Percentiles rank a stretch among this genome's conserved stretches.
These are phyloP conservation scores for Macadamia tetraphylla DNA, from an alignment of 164 flowering plant genomes.

Conservation along the genomic window DNA sequence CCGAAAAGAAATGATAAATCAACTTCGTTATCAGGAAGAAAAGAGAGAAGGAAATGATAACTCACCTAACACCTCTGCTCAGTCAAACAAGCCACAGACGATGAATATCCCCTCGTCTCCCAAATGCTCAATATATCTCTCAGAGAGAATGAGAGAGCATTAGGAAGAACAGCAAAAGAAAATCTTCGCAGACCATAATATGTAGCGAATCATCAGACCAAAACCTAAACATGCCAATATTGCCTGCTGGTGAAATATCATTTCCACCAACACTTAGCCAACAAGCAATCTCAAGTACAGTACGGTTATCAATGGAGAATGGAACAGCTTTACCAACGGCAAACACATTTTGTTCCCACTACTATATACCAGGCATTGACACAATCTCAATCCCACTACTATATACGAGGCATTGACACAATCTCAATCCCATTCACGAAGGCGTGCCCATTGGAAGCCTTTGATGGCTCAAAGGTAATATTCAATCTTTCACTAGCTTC, in stretches of 20 bases:
- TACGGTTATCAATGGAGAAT: neutral
- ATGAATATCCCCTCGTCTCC: no score
- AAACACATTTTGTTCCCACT: no score
- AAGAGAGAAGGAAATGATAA: no score
- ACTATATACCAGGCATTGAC: no score
- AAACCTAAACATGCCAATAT: conserved; percentile 23
- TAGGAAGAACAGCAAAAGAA: no score
- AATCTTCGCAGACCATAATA: conserved; percentile 35
- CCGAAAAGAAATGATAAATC: no score
- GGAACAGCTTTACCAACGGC: neutral
- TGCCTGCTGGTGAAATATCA: conserved; percentile 13
- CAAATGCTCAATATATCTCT: no score
- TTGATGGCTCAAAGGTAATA: conserved; percentile 14
- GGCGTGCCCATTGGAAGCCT: conserved; percentile 3
- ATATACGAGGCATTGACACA: conserved; percentile 13
- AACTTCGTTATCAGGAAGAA: no score
- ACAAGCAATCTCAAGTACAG: neutral
- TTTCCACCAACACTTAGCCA: conserved; percentile 10
- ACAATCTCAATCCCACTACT: neutral
- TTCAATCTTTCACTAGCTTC: neutral
- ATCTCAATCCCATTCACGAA: conserved; percentile 27
- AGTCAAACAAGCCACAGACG: no score
- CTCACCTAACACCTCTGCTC: no score
- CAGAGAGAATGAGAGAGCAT: no score
- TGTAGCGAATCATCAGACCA: conserved; percentile 50